Evolutionary conservation across 1,139 yeast species (phyloP).

Genomic region (Hemisphaericaspora xylanilytica): DNA sequence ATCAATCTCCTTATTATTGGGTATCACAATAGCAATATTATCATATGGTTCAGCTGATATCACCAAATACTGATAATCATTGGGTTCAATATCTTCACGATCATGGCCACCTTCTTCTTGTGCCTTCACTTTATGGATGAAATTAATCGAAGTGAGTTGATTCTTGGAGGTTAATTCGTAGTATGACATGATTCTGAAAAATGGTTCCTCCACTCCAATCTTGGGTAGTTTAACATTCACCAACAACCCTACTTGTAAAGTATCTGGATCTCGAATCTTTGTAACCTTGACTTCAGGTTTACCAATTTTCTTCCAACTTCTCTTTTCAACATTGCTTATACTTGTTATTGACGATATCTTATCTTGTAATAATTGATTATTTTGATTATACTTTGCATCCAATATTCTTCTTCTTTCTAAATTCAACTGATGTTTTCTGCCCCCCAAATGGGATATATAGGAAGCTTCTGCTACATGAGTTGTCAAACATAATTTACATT

Average conservation of each 20-base stretch:
- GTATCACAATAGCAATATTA: constrained; percentile 67
- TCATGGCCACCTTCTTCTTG: constrained; percentile 17
- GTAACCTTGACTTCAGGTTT: constrained; percentile 65
- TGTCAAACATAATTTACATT: constrained; percentile 75
- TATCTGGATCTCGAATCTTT: constrained; percentile 62
- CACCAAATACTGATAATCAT: constrained; percentile 60
- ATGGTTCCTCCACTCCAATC: constrained; percentile 51
- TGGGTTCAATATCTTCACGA: constrained; percentile 29
- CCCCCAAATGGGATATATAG: constrained; percentile 76
- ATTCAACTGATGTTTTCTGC: constrained; percentile 70
- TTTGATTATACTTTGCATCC: constrained; percentile 35
- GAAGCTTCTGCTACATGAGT: constrained; percentile 74
- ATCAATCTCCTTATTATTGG: constrained; percentile 54
- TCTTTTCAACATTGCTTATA: constrained; percentile 40
- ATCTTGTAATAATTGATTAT: constrained; percentile 12
- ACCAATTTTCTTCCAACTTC: constrained; percentile 62
- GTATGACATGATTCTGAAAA: constrained; percentile 70
- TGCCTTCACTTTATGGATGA: constrained; percentile 17
- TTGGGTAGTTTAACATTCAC: constrained; percentile 57
- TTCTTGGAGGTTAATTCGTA: constrained; percentile 58
- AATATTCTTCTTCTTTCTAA: constrained; percentile 55
- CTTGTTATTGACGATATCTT: constrained; percentile 15
- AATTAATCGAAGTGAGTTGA: constrained; percentile 28
- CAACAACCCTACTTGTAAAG: constrained; percentile 58
- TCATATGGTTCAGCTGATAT: constrained; percentile 85